Evolutionary conservation across 257 asterid species (phyloP), one percentile per base, ranked within the genome.

Genomic region (Prunella vulgaris): DNA sequence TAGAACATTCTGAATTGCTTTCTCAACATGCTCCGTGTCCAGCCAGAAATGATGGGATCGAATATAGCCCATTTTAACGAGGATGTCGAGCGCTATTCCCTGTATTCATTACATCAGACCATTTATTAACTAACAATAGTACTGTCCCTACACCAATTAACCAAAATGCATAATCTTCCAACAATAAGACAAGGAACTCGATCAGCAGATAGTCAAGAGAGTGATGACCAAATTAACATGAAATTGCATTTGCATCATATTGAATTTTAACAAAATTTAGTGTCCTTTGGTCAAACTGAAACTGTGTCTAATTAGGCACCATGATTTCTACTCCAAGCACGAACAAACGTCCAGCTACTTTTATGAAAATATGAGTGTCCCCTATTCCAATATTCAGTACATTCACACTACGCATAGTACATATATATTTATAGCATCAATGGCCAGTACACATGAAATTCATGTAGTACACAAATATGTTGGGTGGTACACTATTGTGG

Each of bases 11-110:
- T 88, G 97, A 49, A 90, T 82, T 15, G 92, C 90, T 75, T 77
- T 86, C 70, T 77, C 86, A 63, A 83, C 58, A 52, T 90, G 90
- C 82, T 87, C 96, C 1, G 88, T 87, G 54, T 93, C 97, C 77
- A 93, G 76, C 99, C 99, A 93, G 89, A 90, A 88, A 84, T 93
- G 97, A 70, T 82, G 85, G 17, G 99, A 83, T 63, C 80, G 78
- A 57, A 93, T 58, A 25, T 86, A 22, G 33, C 91, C 97, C 80
- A 22, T 70, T 32, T 81, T 70, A 33, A 80, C 96, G 0, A 90
- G 84, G 71, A 86, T 80, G 70, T 85, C 79, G 2, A 90, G 88
- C 75, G 84, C 74, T 32, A 86, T 22, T 40, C 96, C 92, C 97
- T 93, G 87, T 10, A 70, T n/a, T n/a, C n/a, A n/a, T 46, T 40